A percentile compares a stretch with the other conserved stretches of the same genome.
Evolutionary conservation across 2,329 filamentous ascomycete species (phyloP).

Genomic region (Xylaria hypoxylon): DNA sequence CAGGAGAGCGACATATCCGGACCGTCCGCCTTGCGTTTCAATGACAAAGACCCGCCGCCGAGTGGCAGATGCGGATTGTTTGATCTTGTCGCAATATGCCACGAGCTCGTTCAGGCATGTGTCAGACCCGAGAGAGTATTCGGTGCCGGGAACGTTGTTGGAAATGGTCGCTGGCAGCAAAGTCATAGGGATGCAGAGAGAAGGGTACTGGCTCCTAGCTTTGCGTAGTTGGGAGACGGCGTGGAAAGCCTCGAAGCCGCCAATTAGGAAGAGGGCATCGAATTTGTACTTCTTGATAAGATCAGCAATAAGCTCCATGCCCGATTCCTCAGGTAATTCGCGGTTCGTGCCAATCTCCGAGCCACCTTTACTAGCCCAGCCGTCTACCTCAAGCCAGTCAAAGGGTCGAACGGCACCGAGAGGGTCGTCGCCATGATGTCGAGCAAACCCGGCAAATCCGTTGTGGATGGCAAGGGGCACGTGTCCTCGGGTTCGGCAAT

Average conservation of each 20-base stretch:
- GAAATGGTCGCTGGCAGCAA: slow-evolving; percentile 96
- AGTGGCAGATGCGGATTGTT: slow-evolving; percentile 94
- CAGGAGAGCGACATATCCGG: slow-evolving; percentile 91
- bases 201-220: slow-evolving; percentile 80
- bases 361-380: slow-evolving; percentile 95
- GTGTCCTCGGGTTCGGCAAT: slow-evolving; percentile 92
- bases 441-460: slow-evolving; percentile 91
- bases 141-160: slow-evolving; percentile 97
- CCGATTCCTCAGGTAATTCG: slow-evolving; percentile 85
- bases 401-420: slow-evolving; percentile 86
- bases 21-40: slow-evolving; percentile 95
- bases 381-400: slow-evolving; percentile 92
- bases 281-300: slow-evolving; percentile 89
- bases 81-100: slow-evolving; percentile 95
- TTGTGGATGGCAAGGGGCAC: slow-evolving; percentile 94
- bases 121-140: slow-evolving; percentile 96
- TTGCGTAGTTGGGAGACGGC: slow-evolving; percentile 87
- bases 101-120: slow-evolving; percentile 97
- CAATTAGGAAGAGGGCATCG: slow-evolving; percentile 90
- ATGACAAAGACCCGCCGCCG: slow-evolving; percentile 96
- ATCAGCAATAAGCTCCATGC: slow-evolving; percentile 83
- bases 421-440: slow-evolving; percentile 88
- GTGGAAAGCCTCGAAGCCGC: slow-evolving; percentile 97
- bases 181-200: slow-evolving; percentile 91
- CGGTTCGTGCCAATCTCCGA: slow-evolving; percentile 99